Conservation (phyloP, 768 basidiomycete species). For the Polyporus arcularius region DNA sequence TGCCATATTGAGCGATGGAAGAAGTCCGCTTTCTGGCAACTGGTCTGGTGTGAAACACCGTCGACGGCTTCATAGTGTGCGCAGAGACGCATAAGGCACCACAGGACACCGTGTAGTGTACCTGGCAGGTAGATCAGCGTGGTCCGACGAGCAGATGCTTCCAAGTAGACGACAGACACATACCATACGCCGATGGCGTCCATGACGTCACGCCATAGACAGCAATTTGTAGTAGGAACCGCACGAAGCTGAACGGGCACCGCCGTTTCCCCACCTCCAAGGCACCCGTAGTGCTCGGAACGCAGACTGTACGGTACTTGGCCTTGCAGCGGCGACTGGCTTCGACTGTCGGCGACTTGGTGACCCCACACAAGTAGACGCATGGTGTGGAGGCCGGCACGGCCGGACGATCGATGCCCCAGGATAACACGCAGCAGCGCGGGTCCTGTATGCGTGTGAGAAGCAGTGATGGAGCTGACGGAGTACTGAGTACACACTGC, state of each 20-base stretch:
- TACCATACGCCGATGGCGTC: not conserved
- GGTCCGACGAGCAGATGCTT: not conserved
- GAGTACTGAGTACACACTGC: too few species aligned
- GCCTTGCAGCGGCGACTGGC: not conserved
- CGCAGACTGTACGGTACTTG: not conserved
- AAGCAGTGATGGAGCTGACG: too few species aligned
- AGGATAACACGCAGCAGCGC: not conserved
- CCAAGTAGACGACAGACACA: not conserved
- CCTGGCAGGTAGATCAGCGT: not conserved
- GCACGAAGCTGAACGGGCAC: not conserved
- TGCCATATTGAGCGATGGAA: too few species aligned
- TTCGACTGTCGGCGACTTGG: not conserved
- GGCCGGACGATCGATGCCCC: not conserved
- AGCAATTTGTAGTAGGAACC: conserved; percentile 1
- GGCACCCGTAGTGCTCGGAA: not conserved
- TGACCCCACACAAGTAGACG: not conserved
- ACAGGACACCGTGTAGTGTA: not conserved
- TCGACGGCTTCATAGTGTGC: too few species aligned
- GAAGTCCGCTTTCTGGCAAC: too few species aligned
- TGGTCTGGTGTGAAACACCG: too few species aligned
- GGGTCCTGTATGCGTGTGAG: too few species aligned
- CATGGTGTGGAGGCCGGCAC: not conserved
- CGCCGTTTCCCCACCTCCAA: not conserved
- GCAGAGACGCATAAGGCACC: too few species aligned
- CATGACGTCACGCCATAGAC: not conserved